phyloP scores from a whole-genome alignment of 176 grass and related monocot species.

The Cenchrus purpureus region DNA sequence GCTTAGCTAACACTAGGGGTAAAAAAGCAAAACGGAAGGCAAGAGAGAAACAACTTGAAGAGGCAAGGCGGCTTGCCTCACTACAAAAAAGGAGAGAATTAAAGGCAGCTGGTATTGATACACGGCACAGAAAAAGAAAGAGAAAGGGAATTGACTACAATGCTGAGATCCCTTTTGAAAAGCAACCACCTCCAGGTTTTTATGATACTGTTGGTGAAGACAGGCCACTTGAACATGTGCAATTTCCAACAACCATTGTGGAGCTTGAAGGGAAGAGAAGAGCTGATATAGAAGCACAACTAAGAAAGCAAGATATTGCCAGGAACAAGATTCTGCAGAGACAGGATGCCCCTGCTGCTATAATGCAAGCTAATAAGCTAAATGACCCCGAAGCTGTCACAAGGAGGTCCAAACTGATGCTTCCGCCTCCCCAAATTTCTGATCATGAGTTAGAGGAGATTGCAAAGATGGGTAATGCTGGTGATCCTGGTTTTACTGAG shows the following conservation, averaged over 20 bases:
- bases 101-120: constrained; percentile 90
- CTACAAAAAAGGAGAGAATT: constrained; percentile 92
- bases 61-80: constrained; percentile 90
- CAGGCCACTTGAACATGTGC: constrained; percentile 57
- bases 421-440: constrained; percentile 94
- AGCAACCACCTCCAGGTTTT: constrained; percentile 85
- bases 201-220: constrained; percentile 84
- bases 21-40: constrained; percentile 98
- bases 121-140: constrained; percentile 72
- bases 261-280: constrained; percentile 93
- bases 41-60: constrained; percentile 96
- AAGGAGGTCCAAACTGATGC: constrained; percentile 91
- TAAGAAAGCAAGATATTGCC: constrained; percentile 90
- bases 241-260: constrained; percentile 92
- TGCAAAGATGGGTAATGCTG: constrained; percentile 85
- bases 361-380: constrained; percentile 94
- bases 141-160: constrained; percentile 95
- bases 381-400: constrained; percentile 95
- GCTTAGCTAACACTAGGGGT: constrained; percentile 88
- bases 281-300: constrained; percentile 75
- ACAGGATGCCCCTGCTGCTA: constrained; percentile 89
- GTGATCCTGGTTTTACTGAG: constrained; percentile 68
- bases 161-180: constrained; percentile 91
- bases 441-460: constrained; percentile 97
- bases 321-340: constrained; percentile 91